Base-by-base conservation (phyloP, 768 basidiomycete species). In the Chalciporus piperatus region DNA sequence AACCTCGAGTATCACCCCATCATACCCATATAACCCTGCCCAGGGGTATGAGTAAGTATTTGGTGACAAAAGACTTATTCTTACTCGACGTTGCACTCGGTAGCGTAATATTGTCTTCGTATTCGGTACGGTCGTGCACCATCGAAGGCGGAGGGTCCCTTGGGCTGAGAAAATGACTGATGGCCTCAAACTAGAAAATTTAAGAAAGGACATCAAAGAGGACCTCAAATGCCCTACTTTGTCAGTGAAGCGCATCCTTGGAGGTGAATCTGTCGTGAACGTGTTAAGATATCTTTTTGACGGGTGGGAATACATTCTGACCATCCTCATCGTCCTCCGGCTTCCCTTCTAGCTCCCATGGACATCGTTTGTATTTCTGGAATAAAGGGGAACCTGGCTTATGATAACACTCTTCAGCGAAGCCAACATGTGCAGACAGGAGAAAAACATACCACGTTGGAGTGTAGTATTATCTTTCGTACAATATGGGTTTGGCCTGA, bases 371-470 rank as follows among this genome's bases (percentile, higher is more conserved):
- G 65, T 95, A 93, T 12, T 86, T 77, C 64, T 97, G 93, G 62
- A 97, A 97, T 20, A 92, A 70, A 4, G 92, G 85, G 1, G 92
- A 85, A 6, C 93, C 93, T 27, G 90, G 88, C 93, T 96, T 22
- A 20, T 4, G 25, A 47, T 13, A 47, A 13, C 20, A 28, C 17
- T 23, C 52, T 51, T n/a, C 30, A 32, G 30, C 30, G 30, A 10
- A 32, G 3, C 7, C 13, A 45, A 40, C 41, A 48, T 33, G 37
- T 35, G 47, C 8, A 45, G 33, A 32, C 22, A 45, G 43, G 2
- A 2, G 10, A 3, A 25, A 33, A 37, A n/a, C 4, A 68, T 63
- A 94, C 93, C 51, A 93, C 80, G 59, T 96, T 97, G 3, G 92
- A 82, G 63, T 97, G 93, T 7, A 92, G 70, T 22, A 96, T 74